phyloP scores from a whole-genome alignment of 2,329 filamentous ascomycete genomes.

The Raffaelea albimanens region DNA sequence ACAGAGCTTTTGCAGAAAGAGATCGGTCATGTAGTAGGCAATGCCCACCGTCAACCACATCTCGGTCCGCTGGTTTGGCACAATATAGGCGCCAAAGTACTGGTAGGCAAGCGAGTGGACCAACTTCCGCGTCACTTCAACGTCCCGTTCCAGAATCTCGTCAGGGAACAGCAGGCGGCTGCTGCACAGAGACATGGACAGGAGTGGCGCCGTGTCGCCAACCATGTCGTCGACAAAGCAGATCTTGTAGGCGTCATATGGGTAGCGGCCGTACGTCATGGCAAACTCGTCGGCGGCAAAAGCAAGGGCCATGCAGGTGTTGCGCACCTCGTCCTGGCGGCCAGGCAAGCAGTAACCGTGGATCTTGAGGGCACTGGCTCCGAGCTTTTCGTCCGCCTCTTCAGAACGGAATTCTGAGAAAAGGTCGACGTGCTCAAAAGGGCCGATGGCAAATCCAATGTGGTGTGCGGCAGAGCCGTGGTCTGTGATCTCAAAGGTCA shows the following conservation, averaged over 20 bases:
- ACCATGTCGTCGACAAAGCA: conserved; percentile 89
- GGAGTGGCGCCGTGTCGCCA: conserved; percentile 64
- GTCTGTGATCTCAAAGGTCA: conserved; percentile 61
- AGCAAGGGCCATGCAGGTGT: conserved; percentile 78
- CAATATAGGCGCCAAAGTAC: conserved; percentile 89
- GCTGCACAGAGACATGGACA: conserved; percentile 81
- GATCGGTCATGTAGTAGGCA: conserved; percentile 89
- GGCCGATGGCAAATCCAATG: conserved; percentile 86
- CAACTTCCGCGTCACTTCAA: conserved; percentile 69
- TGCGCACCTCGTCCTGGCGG: conserved; percentile 70
- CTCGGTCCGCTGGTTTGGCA: conserved; percentile 71
- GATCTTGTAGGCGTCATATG: conserved; percentile 84
- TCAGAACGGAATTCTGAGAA: conserved; percentile 77
- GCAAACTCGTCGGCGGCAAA: conserved; percentile 87
- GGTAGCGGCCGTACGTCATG: conserved; percentile 79
- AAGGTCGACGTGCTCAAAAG: conserved; percentile 88
- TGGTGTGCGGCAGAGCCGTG: conserved; percentile 72
- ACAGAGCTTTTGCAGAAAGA: conserved; percentile 82
- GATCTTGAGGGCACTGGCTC: conserved; percentile 77
- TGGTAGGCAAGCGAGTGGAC: conserved; percentile 81
- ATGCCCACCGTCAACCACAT: conserved; percentile 85
- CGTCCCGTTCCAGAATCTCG: conserved; percentile 75
- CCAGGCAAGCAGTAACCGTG: conserved; percentile 87
- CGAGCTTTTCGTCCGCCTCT: conserved; percentile 85
- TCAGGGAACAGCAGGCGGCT: conserved; percentile 76